phyloP scores from a whole-genome alignment of 163 green algal species.

The Volvox carteri region DNA sequence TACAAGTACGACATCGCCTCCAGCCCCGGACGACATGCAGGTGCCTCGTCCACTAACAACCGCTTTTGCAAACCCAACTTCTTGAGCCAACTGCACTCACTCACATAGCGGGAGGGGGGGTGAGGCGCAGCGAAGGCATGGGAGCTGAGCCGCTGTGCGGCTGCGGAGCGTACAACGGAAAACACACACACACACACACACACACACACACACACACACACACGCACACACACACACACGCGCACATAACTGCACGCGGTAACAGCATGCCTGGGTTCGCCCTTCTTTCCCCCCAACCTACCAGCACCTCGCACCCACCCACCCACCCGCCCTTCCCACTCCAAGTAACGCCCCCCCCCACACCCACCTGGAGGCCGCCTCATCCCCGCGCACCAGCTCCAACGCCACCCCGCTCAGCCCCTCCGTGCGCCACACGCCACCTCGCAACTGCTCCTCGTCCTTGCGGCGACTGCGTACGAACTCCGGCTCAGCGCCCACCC shows the following conservation, averaged over 20 bases:
- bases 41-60: slow-evolving; percentile 85
- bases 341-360: too few species aligned
- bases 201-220: too few species aligned
- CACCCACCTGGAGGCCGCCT: slow-evolving; percentile 71
- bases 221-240: too few species aligned
- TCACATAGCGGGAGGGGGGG: background rate
- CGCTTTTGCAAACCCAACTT: slow-evolving; percentile 90
- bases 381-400: slow-evolving; percentile 84
- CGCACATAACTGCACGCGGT: too few species aligned
- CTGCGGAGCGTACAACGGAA: too few species aligned
- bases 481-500: slow-evolving; percentile 70
- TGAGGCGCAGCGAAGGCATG: too few species aligned
- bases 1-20: slow-evolving; percentile 61
- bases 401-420: slow-evolving; percentile 83
- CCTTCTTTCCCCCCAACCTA: too few species aligned
- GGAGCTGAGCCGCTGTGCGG: too few species aligned
- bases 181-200: too few species aligned
- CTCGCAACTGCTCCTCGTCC: slow-evolving; percentile 72
- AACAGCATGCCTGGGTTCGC: too few species aligned
- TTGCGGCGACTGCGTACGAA: slow-evolving; percentile 85
- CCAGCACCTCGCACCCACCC: too few species aligned
- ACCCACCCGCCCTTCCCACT: too few species aligned
- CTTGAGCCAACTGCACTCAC: slow-evolving; percentile 79
- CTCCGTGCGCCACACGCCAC: slow-evolving; percentile 80
- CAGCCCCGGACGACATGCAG: slow-evolving; percentile 60